Conservation (phyloP, 2,329 filamentous ascomycete species). For the Aspergillus brasiliensis region DNA sequence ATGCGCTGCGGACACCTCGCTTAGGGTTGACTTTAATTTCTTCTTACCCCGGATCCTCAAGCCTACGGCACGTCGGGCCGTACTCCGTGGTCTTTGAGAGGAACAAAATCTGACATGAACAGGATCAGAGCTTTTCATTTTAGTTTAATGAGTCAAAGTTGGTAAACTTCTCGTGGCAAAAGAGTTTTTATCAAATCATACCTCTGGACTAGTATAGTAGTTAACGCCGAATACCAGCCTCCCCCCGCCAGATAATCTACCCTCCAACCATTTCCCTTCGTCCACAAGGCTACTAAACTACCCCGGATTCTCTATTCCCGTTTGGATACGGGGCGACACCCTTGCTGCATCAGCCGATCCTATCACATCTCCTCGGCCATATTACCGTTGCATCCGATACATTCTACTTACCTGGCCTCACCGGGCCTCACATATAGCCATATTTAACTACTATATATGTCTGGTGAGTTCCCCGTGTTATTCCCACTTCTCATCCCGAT, state of each 20-base stretch:
- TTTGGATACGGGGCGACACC: slow-evolving; percentile 8
- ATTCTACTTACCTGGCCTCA: not conserved
- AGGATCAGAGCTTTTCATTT: not conserved
- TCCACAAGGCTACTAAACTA: not conserved
- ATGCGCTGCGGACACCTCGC: not conserved
- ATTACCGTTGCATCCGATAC: slow-evolving; percentile 1
- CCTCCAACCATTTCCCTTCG: not conserved
- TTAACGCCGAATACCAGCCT: not conserved
- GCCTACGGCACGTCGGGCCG: slow-evolving; percentile 4
- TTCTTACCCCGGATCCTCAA: not conserved
- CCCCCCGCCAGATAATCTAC: not conserved
- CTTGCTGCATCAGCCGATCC: slow-evolving; percentile 9
- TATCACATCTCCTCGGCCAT: not conserved
- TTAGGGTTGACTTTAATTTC: not conserved
- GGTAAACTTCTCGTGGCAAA: not conserved
- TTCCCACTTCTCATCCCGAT: not conserved
- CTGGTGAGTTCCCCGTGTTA: not conserved
- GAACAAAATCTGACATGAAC: too few species aligned
- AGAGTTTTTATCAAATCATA: not conserved
- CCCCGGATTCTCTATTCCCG: slow-evolving; percentile 10
- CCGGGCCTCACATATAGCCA: too few species aligned
- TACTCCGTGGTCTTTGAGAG: not conserved
- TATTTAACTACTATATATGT: not conserved
- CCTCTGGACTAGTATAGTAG: too few species aligned
- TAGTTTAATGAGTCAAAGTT: not conserved